Conservation (phyloP, 257 asterid genomes). For the Lycium ferocissimum region DNA sequence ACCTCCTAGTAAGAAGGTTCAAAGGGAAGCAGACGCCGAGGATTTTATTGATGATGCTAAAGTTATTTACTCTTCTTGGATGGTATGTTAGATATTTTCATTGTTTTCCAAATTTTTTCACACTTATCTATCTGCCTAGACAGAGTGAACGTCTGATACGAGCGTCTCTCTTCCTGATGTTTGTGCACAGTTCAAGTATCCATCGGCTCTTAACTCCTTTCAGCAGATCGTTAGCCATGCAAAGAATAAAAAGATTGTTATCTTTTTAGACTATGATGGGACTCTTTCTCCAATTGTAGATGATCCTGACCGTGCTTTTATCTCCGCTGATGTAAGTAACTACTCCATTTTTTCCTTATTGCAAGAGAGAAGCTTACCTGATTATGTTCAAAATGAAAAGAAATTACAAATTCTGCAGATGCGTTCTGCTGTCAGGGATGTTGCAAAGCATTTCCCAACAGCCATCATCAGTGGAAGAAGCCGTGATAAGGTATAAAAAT, state of each 20-base stretch:
- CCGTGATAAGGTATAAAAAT: constrained; percentile 37
- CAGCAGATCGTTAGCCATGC: constrained; percentile 30
- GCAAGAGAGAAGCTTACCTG: not conserved
- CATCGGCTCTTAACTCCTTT: constrained; percentile 31
- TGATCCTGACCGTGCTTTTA: constrained; percentile 41
- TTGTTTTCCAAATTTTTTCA: not conserved
- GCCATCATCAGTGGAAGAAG: constrained; percentile 42
- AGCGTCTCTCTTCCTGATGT: not conserved
- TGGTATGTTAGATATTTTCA: constrained; percentile 43
- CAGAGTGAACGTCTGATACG: not conserved
- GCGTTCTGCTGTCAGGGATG: constrained; percentile 36
- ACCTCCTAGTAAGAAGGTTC: constrained; percentile 62
- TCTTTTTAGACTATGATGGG: constrained; percentile 41
- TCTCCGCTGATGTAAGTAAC: constrained; percentile 37
- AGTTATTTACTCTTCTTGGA: constrained; percentile 59
- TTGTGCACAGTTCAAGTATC: constrained; percentile 29
- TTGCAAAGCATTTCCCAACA: constrained; percentile 37
- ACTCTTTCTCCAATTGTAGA: constrained; percentile 41
- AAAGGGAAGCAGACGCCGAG: constrained; percentile 47
- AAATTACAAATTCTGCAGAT: constrained; percentile 30
- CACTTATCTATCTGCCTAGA: not conserved
- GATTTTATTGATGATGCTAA: constrained; percentile 54
- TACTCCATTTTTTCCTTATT: constrained; percentile 19
- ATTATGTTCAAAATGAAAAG: constrained; percentile 28
- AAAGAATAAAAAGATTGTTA: constrained; percentile 30